Evolutionary conservation across 345 rosid species (phyloP), one percentile per base, ranked within the genome.

Genomic region (Dimocarpus longan): DNA sequence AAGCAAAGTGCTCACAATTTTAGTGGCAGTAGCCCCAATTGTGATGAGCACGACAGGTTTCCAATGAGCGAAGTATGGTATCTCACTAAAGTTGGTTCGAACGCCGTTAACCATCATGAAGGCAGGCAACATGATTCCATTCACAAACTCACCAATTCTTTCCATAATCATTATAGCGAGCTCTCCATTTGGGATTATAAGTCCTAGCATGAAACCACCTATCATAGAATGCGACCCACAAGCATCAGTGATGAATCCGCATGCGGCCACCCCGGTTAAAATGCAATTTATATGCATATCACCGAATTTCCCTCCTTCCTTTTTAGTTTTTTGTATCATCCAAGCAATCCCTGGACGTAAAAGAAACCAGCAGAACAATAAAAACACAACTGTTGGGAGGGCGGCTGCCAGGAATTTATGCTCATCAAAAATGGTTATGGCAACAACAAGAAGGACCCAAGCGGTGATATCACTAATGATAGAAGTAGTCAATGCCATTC

Each of bases 151-250:
- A n/a, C 78, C 78, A 4, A 73, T 4, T 16, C 71, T 79, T 50
- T 83, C 80, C 42, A 32, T 72, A 11, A 76, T 66, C 68, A 3
- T 72, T 28, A 50, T 26, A 0, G 28, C 74, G 26, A 79, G 71
- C 78, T 76, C 85, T 10, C 79, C 82, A 2, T 63, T 21, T 40
- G 79, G 82, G 16, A 80, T 74, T 3, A 84, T 71, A 10, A 78
- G 66, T 0, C 86, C 82, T 10, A 78, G 48, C 28, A 80, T 22
- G 77, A 74, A 80, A 7, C 77, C 77, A 5, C 82, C 82, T 16
- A 78, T n/a, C 72, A 74, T 67, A 2, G 84, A 80, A 26, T 84
- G 66, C 1, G 84, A 69, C 6, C 84, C 80, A 13, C 81, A 80
- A 5, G 74, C 74, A 21, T 80, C 82, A 0, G 84, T 46, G 65